Evolutionary conservation across 2,329 filamentous ascomycete species (phyloP), one percentile per base, ranked within the genome.

Genomic region (Ophiocordyceps sinensis): DNA sequence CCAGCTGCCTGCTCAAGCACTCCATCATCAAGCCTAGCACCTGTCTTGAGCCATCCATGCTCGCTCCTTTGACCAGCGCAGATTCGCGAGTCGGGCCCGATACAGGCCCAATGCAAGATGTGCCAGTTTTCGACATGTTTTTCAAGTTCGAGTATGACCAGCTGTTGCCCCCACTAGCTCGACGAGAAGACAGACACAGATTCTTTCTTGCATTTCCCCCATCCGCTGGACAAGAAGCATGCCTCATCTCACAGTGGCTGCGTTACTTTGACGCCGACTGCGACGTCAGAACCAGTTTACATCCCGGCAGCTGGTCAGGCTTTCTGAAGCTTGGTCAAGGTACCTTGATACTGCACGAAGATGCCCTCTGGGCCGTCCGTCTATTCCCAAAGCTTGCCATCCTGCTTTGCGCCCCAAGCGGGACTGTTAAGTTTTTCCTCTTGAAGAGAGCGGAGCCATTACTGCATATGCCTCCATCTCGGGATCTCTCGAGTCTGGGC

Each of bases 181-280:
- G 37, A 37, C 45, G 26, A 40, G 44, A 17, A 46, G 43, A 45
- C 8, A 50, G 47, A 23, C 49, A 54, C 4, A 49, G 46, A 21
- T 68, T 75, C 46, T 75, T 67, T 44, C 51, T 77, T 1, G 56
- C 66, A 2, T 75, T 75, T 39, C 70, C 73, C 1, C 48, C 51
- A 0, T 55, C 59, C 2, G 55, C 57, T 26, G 43, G 47, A 8
- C 42, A 56, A 11, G 59, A 62, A 31, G 56, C 58, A 15, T 47
- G 55, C 9, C 58, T 67, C 9, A n/a, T 74, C 3, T 57, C 51
- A 26, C 52, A 56, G 15, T 76, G 70, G 69, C 49, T 77, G 10
- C 57, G 55, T 6, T 49, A 48, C 5, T 60, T 56, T 30, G 59
- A 67, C 28, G 47, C 59, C 0, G 46, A 58, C 2, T 69, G 65